A percentile compares a stretch with the other conserved stretches of the same genome.
phyloP scores from a whole-genome alignment of 1,284 basidiomycete species.

The Wallemia mellicola region DNA sequence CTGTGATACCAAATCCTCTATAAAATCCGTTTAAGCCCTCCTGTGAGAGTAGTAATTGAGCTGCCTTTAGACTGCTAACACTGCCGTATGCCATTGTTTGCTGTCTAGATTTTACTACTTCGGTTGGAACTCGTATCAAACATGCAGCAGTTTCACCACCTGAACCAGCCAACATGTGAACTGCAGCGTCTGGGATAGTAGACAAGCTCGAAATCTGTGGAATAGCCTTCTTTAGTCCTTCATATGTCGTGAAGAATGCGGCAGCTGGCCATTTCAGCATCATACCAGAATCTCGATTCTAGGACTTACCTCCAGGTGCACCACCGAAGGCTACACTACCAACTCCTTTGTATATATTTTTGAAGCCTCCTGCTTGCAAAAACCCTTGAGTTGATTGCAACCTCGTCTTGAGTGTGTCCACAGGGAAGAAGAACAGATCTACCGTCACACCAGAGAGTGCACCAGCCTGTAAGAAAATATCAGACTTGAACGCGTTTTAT shows the following conservation, averaged over 20 bases:
- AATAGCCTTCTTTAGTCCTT: constrained; percentile 35
- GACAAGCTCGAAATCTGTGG: constrained; percentile 6
- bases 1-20: constrained; percentile 43
- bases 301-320: constrained; percentile 66
- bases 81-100: constrained; percentile 41
- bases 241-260: constrained; percentile 83
- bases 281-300: too few species aligned
- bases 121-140: constrained; percentile 71
- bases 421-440: constrained; percentile 81
- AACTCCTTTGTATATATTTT: constrained; percentile 72
- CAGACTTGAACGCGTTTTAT: too few species aligned
- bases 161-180: constrained; percentile 17
- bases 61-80: constrained; percentile 20
- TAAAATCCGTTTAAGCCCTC: constrained; percentile 43
- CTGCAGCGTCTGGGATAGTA: constrained; percentile 1
- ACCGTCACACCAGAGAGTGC: constrained; percentile 64
- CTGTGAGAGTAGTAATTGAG: constrained; percentile 22
- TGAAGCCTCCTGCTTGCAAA: constrained; percentile 55
- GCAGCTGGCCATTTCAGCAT: too few species aligned
- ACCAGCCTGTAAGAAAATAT: too few species aligned
- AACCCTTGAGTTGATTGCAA: constrained; percentile 74
- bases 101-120: constrained; percentile 64
- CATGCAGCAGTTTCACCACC: constrained; percentile 42
- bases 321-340: constrained; percentile 86
- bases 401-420: constrained; percentile 88